These are phyloP conservation scores for Blastobotrys aristatus DNA, from an alignment of 1,139 yeast species.

Conservation along the genomic window DNA sequence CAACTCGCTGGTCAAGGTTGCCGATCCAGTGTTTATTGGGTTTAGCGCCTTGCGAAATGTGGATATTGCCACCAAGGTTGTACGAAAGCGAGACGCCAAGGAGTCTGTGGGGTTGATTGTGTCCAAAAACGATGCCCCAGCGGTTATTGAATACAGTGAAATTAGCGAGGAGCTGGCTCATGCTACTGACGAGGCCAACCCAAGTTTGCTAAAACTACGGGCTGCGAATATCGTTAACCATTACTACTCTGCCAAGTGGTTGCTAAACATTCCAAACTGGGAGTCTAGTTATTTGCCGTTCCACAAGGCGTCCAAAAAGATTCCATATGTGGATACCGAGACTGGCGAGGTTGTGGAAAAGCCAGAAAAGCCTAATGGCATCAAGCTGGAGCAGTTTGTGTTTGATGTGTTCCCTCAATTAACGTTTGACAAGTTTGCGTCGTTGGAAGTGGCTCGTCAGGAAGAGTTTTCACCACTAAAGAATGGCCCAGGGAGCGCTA, in stretches of 20 bases:
- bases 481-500: conserved; percentile 75
- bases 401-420: conserved; percentile 92
- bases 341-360: conserved; percentile 45
- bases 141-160: conserved; percentile 94
- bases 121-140: conserved; percentile 56
- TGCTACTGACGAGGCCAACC: conserved; percentile 49
- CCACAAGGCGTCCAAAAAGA: conserved; percentile 91
- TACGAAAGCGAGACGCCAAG: conserved; percentile 79
- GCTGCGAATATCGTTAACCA: conserved; percentile 98
- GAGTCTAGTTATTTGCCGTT: conserved; percentile 67
- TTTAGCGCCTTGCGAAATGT: conserved; percentile 63
- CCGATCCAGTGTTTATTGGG: conserved; percentile 91
- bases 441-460: conserved; percentile 80
- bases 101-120: conserved; percentile 95
- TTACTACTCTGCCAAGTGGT: conserved; percentile 76
- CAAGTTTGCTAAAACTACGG: conserved; percentile 58
- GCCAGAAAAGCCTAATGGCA: conserved; percentile 79
- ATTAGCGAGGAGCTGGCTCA: conserved; percentile 70
- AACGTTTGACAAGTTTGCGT: conserved; percentile 70
- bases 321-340: conserved; percentile 50
- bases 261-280: conserved; percentile 65
- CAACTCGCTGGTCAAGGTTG: conserved; percentile 85
- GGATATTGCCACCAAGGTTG: conserved; percentile 89
- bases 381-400: conserved; percentile 93
- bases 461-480: conserved; percentile 93